phyloP scores from a whole-genome alignment of 345 rosid species.

The Eucalyptus curtisii region DNA sequence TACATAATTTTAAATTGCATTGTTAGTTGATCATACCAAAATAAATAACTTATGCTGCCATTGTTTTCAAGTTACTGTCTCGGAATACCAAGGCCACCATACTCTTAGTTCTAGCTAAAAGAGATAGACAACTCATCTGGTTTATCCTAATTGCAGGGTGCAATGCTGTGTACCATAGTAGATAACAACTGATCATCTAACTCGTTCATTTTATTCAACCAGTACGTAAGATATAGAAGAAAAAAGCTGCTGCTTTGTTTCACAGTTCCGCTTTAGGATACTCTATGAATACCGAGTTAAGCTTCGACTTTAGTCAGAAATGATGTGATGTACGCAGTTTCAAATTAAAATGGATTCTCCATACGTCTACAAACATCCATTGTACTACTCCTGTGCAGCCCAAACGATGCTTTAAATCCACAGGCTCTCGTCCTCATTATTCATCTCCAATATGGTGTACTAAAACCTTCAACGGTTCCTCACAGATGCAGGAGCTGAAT shows the following conservation, averaged over 20 bases:
- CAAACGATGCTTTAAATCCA: background rate
- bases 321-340: background rate
- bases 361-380: background rate
- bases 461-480: background rate
- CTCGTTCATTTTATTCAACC: background rate
- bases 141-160: background rate
- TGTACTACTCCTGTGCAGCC: background rate
- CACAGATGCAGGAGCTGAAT: fast-evolving
- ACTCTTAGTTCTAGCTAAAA: background rate
- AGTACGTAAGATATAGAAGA: background rate
- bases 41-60: background rate
- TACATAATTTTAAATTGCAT: background rate
- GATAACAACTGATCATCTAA: background rate
- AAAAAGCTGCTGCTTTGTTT: background rate
- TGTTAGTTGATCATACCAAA: background rate
- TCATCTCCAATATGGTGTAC: background rate
- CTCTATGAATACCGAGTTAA: background rate
- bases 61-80: background rate
- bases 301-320: background rate
- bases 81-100: background rate
- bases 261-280: background rate
- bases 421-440: background rate
- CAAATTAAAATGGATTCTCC: background rate
- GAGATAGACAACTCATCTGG: background rate
- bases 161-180: background rate